Conservation (phyloP, 495 filamentous ascomycete genomes). For the Aspergillus avenaceus region DNA sequence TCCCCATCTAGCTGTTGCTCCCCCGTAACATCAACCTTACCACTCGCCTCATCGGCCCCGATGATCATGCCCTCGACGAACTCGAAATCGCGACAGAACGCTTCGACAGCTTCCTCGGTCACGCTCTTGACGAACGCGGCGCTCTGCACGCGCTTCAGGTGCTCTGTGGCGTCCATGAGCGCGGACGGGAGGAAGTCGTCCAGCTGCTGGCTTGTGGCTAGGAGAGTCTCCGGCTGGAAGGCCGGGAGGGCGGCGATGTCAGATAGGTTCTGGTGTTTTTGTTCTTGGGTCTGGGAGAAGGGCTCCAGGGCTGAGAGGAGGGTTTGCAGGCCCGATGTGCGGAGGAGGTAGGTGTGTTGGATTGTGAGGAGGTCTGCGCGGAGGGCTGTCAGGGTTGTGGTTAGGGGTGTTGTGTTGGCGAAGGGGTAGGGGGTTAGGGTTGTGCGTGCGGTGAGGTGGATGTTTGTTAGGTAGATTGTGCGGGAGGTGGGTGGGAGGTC, state of each 20-base stretch:
- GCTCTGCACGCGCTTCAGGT: slow-evolving; percentile 68
- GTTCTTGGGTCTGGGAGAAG: slow-evolving; percentile 39
- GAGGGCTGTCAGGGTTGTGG: slow-evolving; percentile 34
- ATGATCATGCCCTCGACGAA: slow-evolving; percentile 71
- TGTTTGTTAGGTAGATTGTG: slow-evolving; percentile 82
- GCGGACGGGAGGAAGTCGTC: slow-evolving; percentile 92
- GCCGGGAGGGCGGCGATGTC: slow-evolving; percentile 51
- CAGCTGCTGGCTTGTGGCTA: slow-evolving; percentile 66
- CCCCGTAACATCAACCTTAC: slow-evolving; percentile 28
- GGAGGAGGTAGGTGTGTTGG: slow-evolving; percentile 61
- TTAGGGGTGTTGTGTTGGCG: slow-evolving; percentile 37
- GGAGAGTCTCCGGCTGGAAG: slow-evolving; percentile 61
- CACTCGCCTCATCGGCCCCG: slow-evolving; percentile 51
- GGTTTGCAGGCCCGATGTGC: slow-evolving; percentile 65
- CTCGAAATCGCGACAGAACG: slow-evolving; percentile 89
- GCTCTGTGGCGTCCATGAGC: slow-evolving; percentile 83
- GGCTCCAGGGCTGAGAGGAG: slow-evolving; percentile 63
- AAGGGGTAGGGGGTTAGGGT: slow-evolving; percentile 40
- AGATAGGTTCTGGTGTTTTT: slow-evolving; percentile 37
- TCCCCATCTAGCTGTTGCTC: slow-evolving; percentile 27
- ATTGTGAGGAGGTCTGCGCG: slow-evolving; percentile 39
- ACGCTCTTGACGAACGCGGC: slow-evolving; percentile 64
- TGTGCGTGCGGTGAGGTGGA: slow-evolving; percentile 54
- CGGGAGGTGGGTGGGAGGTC: slow-evolving; percentile 46
- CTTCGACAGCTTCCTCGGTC: slow-evolving; percentile 77